These are phyloP conservation scores for Solanum boliviense DNA, from an alignment of 257 asterid species.

Conservation along the genomic window DNA sequence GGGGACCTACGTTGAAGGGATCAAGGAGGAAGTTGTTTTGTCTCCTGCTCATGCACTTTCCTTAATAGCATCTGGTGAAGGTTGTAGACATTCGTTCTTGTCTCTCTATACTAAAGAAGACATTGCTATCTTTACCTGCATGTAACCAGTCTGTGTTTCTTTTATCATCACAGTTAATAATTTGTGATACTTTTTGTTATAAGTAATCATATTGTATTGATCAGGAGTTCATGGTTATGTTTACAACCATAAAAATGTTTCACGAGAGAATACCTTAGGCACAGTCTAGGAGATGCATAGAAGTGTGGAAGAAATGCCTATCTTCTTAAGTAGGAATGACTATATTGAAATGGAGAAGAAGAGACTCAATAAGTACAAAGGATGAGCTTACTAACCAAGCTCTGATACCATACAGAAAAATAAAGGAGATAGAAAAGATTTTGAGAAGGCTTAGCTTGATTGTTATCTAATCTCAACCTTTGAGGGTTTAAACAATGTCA, in stretches of 20 bases:
- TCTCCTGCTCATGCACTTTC: constrained; percentile 96
- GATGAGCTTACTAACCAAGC: not conserved
- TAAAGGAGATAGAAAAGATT: not conserved
- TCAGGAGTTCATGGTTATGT: not conserved
- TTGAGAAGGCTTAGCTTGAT: not conserved
- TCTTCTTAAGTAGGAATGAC: not conserved
- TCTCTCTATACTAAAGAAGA: not conserved
- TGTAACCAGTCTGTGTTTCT: not conserved
- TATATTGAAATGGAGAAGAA: not conserved
- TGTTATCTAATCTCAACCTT: not conserved
- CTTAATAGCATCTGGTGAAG: constrained; percentile 83
- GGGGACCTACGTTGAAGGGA: constrained; percentile 77
- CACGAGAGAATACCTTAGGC: not conserved
- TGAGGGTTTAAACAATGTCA: not conserved
- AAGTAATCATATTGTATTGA: not conserved
- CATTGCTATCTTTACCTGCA: not conserved
- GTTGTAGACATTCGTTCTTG: constrained; percentile 11
- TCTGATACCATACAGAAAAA: not conserved
- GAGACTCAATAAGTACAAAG: not conserved
- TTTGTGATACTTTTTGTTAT: not conserved
- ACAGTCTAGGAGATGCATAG: not conserved
- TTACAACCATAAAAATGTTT: not conserved
- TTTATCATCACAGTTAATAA: not conserved
- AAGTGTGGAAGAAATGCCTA: not conserved
- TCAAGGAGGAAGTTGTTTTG: constrained; percentile 81